Percentiles rank a stretch among this genome's conserved stretches.
Conservation (phyloP, 2,329 filamentous ascomycete genomes). For the Penicillium sp. region DNA sequence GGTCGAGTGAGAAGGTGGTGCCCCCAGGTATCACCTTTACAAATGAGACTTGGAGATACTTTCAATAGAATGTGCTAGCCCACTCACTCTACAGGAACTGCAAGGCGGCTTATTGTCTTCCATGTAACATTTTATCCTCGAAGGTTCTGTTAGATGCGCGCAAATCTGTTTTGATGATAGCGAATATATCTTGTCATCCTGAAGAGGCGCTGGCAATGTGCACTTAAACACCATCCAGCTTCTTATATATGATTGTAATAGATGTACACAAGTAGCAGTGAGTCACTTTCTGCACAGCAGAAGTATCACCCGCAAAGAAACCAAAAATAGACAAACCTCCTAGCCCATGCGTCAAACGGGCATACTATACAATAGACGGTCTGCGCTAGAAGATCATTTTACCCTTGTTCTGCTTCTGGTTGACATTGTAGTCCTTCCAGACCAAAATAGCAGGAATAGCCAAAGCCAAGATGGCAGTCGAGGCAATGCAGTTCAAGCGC, state of each 20-base stretch:
- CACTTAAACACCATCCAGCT: not conserved
- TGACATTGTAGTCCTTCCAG: slow-evolving; percentile 43
- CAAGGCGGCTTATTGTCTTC: too few relatives aligned
- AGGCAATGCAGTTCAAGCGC: slow-evolving; percentile 37
- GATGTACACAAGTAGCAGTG: not conserved
- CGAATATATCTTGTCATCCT: too few relatives aligned
- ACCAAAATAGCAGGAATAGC: slow-evolving; percentile 36
- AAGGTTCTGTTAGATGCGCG: too few relatives aligned
- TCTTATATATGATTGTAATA: not conserved
- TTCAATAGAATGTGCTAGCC: too few relatives aligned
- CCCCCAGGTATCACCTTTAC: too few relatives aligned
- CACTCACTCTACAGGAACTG: too few relatives aligned
- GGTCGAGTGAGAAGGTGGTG: too few relatives aligned
- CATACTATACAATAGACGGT: not conserved
- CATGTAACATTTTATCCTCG: too few relatives aligned
- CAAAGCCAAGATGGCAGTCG: slow-evolving; percentile 35
- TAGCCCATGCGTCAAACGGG: not conserved
- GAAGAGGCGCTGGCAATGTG: not conserved
- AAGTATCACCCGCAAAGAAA: not conserved
- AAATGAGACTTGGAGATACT: too few relatives aligned
- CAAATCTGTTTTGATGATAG: too few relatives aligned
- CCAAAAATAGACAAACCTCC: not conserved
- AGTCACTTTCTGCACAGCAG: not conserved
- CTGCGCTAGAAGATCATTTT: slow-evolving; percentile 2
- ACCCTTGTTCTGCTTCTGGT: slow-evolving; percentile 44